Evolutionary conservation across 345 rosid species (phyloP).

Genomic region (Nephelium lappaceum): DNA sequence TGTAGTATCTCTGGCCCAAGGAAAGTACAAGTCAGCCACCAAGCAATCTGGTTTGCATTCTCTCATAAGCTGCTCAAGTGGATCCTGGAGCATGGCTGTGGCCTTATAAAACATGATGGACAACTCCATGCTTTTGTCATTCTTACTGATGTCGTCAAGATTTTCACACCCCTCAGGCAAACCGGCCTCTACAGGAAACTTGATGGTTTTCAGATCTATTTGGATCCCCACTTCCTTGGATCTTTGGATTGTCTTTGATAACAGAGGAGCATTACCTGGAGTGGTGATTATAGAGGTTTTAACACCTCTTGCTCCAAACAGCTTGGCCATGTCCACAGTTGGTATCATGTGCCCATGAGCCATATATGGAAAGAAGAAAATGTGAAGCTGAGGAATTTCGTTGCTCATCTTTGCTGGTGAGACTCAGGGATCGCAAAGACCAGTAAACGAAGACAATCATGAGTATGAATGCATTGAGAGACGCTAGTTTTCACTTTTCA

Average conservation of each 20-base stretch:
- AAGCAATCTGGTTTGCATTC: slow-evolving; percentile 51
- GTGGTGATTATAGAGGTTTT: slow-evolving; percentile 43
- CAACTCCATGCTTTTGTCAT: neutral
- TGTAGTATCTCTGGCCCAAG: slow-evolving; percentile 60
- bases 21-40: slow-evolving; percentile 59
- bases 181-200: slow-evolving; percentile 35
- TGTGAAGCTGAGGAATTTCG: slow-evolving; percentile 23
- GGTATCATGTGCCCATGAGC: slow-evolving; percentile 43
- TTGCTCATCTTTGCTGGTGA: no score
- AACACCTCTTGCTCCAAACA: slow-evolving; percentile 35
- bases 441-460: no score
- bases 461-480: no score
- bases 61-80: slow-evolving; percentile 38
- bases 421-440: no score
- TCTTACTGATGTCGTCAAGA: neutral
- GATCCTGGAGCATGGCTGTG: slow-evolving; percentile 25
- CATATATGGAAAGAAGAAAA: slow-evolving; percentile 46
- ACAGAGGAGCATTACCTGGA: slow-evolving; percentile 23
- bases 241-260: slow-evolving; percentile 22
- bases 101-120: slow-evolving; percentile 20
- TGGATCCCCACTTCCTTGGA: slow-evolving; percentile 17
- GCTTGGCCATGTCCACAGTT: slow-evolving; percentile 39
- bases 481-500: no score
- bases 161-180: slow-evolving; percentile 33
- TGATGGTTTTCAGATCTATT: slow-evolving; percentile 17